These are phyloP conservation scores for Aspergillus ochraceus DNA, from an alignment of 2,329 filamentous ascomycete genomes.

Conservation along the genomic window DNA sequence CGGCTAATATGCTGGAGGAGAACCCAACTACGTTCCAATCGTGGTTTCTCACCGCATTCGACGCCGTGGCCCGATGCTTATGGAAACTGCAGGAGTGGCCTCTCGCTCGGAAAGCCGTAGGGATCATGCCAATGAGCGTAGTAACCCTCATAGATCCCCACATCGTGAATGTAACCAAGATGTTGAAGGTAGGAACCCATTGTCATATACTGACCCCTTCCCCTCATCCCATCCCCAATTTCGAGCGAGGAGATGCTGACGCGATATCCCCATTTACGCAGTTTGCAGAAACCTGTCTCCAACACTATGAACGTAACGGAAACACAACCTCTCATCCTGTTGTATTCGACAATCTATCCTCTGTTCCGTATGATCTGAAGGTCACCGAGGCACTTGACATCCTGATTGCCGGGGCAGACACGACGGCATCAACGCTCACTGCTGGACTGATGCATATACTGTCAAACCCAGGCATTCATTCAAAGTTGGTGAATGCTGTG, in stretches of 20 bases:
- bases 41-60: conserved; percentile 4
- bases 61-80: not conserved
- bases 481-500: not conserved
- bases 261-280: not conserved
- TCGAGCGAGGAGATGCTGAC: too few relatives aligned
- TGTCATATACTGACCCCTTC: too few relatives aligned
- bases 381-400: conserved; percentile 8
- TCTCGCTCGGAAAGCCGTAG: too few relatives aligned
- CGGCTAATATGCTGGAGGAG: conserved; percentile 5
- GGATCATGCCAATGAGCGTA: too few relatives aligned
- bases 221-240: too few relatives aligned
- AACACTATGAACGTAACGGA: not conserved
- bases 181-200: too few relatives aligned
- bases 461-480: not conserved
- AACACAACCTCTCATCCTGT: conserved; percentile 8
- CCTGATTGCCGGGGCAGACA: conserved; percentile 11
- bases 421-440: conserved; percentile 12
- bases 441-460: conserved; percentile 4
- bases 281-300: conserved; percentile 5
- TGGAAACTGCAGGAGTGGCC: too few relatives aligned
- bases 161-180: too few relatives aligned
- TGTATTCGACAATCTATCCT: conserved; percentile 6
- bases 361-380: conserved; percentile 1
- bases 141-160: too few relatives aligned
- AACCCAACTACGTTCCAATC: not conserved